Conservation (phyloP, 139 green algal species). For the Chlamydomonas incerta region DNA sequence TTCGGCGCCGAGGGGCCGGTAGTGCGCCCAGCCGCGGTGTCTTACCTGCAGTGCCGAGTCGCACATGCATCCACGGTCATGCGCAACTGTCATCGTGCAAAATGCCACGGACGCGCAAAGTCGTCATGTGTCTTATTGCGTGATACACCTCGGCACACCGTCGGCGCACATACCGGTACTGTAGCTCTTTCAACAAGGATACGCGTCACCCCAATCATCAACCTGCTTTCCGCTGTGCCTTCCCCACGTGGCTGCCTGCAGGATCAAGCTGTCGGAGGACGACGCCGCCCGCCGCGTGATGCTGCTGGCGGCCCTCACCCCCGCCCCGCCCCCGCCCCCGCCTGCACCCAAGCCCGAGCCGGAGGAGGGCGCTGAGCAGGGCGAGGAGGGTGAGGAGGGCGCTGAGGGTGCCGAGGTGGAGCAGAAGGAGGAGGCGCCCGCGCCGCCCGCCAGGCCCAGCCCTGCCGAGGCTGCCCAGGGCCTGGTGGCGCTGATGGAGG, state of each 20-base stretch:
- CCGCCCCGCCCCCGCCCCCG: neutral
- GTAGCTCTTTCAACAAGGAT: no score
- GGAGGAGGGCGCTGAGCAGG: neutral
- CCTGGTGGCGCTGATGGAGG: conserved; percentile 11
- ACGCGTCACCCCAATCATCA: no score
- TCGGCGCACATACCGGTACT: no score
- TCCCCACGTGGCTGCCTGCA: neutral
- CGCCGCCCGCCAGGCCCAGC: neutral
- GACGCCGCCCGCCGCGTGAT: neutral
- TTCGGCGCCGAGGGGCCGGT: no score
- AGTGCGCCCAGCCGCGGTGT: no score
- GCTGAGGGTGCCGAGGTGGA: neutral
- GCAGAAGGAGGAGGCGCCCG: neutral
- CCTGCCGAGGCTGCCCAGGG: neutral
- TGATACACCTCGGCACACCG: no score
- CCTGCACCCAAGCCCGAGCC: neutral
- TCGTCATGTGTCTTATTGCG: no score
- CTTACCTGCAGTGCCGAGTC: no score
- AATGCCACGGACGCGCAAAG: no score
- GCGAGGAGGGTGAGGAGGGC: neutral
- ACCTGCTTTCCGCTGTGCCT: no score
- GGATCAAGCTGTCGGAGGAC: conserved; percentile 24
- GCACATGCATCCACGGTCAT: no score
- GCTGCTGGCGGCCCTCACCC: conserved; percentile 23
- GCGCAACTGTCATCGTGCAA: no score